Base-by-base conservation (phyloP, 2,329 filamentous ascomycete species). In the Plenodomus biglobosus region DNA sequence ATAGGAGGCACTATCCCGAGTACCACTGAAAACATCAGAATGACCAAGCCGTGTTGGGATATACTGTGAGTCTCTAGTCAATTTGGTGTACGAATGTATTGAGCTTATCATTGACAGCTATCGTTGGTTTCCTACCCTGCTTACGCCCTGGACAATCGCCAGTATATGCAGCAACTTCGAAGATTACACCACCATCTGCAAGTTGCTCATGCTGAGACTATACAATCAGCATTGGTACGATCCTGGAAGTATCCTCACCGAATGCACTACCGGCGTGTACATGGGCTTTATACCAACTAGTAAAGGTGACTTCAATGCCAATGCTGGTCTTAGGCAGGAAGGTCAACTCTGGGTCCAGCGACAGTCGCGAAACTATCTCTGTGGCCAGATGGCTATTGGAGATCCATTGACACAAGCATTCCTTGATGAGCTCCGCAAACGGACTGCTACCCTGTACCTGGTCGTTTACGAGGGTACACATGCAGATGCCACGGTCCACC, bases 101-200 rank as follows among this genome's bases (percentile, higher is more conserved):
- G 16, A 16, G 8, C 48, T 48, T 15, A 46, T 19, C 10, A 16
- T 10, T 11, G 8, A 2, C 15, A 66, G 62, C 0, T 58, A 68
- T 19, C 64, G 59, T 0, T 66, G 64, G 62, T 64, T 68, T 16
- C 62, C 65, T 0, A 62, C 45, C 0, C 52, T 68, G 0, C 48
- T 66, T 7, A 64, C 58, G 0, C 62, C 62, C 0, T 61, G 61
- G 56, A 61, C 62, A 1, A 17, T 66, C 4, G 60, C 58, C 0
- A 65, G 58, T 18, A 65, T 66, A 3, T 68, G 65, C 38, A 59
- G 59, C 1, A 68, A 65, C 40, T 66, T 66, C 30, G 62, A 66
- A 15, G 64, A 66, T 17, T 65, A 66, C 21, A 62, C 54, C 0
- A 65, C 57, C 0, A 54, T 66, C 1, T 68, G 64, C 39, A 66